Percentiles rank a stretch among this genome's conserved stretches.
These are phyloP conservation scores for Phytopythium aichiense DNA, from an alignment of 352 stramenopile species.

Conservation along the genomic window DNA sequence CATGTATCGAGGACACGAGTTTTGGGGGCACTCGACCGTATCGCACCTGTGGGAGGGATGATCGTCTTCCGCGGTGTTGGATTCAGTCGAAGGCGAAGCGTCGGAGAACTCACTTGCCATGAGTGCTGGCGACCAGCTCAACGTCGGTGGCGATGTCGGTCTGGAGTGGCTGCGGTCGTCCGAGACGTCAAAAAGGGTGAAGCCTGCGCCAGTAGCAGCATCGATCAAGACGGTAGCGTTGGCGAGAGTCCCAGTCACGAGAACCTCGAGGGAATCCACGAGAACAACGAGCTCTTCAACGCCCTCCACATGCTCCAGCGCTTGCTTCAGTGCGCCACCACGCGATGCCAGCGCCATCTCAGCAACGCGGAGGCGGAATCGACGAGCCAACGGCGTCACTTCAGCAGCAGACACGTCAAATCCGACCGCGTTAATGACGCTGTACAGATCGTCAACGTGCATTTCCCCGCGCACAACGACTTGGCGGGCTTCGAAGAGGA, in stretches of 20 bases:
- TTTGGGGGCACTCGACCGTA: constrained; percentile 53
- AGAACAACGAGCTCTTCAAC: constrained; percentile 62
- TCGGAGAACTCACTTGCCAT: background rate
- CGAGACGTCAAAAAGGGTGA: constrained; percentile 51
- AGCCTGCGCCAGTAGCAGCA: constrained; percentile 28
- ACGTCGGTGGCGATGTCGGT: background rate
- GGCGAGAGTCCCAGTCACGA: constrained; percentile 52
- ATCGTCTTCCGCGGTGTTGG: constrained; percentile 1
- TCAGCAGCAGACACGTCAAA: constrained; percentile 49
- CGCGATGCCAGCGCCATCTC: constrained; percentile 24
- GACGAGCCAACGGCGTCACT: constrained; percentile 34
- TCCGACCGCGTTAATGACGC: constrained; percentile 42
- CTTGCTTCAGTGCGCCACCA: constrained; percentile 19
- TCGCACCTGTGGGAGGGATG: constrained; percentile 50
- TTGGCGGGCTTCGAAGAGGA: constrained; percentile 58
- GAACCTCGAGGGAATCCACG: constrained; percentile 49
- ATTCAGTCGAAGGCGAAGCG: background rate
- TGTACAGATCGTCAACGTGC: constrained; percentile 28
- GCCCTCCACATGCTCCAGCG: constrained; percentile 40
- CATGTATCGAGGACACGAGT: constrained; percentile 72
- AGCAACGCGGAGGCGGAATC: constrained; percentile 53
- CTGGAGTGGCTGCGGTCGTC: constrained; percentile 14
- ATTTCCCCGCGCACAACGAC: constrained; percentile 56
- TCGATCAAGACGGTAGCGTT: constrained; percentile 33
- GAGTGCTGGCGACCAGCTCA: background rate